Evolutionary conservation across 2,329 filamentous ascomycete genomes (phyloP).

Genomic region (Colletotrichum limetticola): DNA sequence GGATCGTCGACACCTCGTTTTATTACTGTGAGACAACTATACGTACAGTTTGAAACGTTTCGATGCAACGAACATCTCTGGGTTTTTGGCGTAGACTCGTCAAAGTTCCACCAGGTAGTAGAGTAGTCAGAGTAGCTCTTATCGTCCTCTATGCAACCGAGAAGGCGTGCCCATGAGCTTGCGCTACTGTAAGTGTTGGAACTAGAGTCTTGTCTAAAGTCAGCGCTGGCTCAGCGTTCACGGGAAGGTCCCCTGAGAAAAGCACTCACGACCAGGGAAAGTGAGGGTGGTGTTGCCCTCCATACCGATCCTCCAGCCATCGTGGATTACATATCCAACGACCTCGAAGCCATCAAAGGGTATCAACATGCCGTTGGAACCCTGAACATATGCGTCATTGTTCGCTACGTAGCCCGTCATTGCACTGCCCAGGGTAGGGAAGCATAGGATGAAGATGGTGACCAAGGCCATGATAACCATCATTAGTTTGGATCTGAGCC

Average conservation of each 20-base stretch:
- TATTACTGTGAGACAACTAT: too few relatives aligned
- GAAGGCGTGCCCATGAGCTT: neutral
- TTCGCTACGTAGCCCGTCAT: slow-evolving; percentile 44
- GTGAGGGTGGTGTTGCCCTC: slow-evolving; percentile 31
- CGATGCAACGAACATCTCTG: slow-evolving; percentile 10
- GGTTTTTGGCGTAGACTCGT: neutral
- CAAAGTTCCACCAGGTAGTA: neutral
- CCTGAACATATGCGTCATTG: slow-evolving; percentile 38
- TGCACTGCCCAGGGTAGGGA: slow-evolving; percentile 42
- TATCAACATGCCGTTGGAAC: slow-evolving; percentile 34
- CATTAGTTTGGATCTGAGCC: slow-evolving; percentile 37
- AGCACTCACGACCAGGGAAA: neutral
- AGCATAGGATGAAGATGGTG: slow-evolving; percentile 40
- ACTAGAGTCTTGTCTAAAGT: neutral
- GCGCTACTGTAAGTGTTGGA: neutral
- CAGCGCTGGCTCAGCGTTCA: neutral
- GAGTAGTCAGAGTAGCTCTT: too few relatives aligned
- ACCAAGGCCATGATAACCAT: slow-evolving; percentile 40
- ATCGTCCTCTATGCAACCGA: neutral
- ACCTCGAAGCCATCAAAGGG: slow-evolving; percentile 32
- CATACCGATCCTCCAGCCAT: slow-evolving; percentile 38
- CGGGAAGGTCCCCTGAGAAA: neutral
- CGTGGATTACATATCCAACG: slow-evolving; percentile 39
- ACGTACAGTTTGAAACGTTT: slow-evolving; percentile 9
- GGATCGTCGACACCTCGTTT: too few relatives aligned